A percentile compares a stretch with the other conserved stretches of the same genome.
Evolutionary conservation across 1,284 basidiomycete species (phyloP).

Genomic region (Malassezia furfur): DNA sequence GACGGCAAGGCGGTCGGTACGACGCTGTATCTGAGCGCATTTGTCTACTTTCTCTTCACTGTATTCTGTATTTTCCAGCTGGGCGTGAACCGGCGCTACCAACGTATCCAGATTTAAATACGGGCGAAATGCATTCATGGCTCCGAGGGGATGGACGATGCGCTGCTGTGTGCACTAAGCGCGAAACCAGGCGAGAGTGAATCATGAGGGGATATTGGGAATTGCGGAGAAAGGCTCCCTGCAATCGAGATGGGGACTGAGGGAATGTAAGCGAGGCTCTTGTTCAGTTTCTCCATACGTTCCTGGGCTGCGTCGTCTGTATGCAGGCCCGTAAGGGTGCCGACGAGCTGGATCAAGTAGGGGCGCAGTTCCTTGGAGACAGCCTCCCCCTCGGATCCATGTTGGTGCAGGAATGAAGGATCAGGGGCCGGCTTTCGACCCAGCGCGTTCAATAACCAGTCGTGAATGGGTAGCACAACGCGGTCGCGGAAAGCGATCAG

Average conservation of each 20-base stretch:
- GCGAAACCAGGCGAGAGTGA: not conserved
- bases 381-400: not conserved
- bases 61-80: constrained; percentile 53
- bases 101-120: constrained; percentile 31
- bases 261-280: not conserved
- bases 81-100: constrained; percentile 37
- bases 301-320: constrained; percentile 47
- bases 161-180: not conserved
- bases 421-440: constrained; percentile 21
- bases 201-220: not conserved
- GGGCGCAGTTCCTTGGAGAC: constrained; percentile 17
- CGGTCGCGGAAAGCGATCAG: constrained; percentile 68
- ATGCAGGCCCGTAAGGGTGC: constrained; percentile 37
- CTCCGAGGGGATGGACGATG: not conserved
- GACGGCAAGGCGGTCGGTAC: constrained; percentile 50
- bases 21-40: constrained; percentile 52
- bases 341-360: constrained; percentile 40
- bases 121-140: not conserved
- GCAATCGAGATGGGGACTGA: not conserved
- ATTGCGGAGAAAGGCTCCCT: not conserved
- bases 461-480: constrained; percentile 35
- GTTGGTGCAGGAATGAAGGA: not conserved
- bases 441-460: constrained; percentile 30
- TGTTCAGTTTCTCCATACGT: constrained; percentile 38
- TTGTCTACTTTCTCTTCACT: constrained; percentile 52